Base-by-base conservation (phyloP, 441 rosid genomes). In the Breynia disticha region DNA sequence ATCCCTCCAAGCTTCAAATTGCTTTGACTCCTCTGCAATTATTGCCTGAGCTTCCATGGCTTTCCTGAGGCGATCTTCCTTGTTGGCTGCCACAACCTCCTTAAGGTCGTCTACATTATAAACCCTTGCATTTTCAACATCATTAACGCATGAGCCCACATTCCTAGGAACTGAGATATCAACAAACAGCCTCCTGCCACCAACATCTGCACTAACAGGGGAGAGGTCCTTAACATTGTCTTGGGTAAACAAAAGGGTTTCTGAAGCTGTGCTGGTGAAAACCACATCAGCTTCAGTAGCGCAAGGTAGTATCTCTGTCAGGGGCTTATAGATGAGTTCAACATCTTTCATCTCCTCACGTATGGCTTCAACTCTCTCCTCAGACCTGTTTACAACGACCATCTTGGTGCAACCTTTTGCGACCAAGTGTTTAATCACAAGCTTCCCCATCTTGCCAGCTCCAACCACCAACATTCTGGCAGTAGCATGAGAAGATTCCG, bases 371-470 rank as follows among this genome's bases (percentile, higher is more conserved):
- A 91, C 95, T 66, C 67, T 84, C 38, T 79, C 98, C 76, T 81
- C 95, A 10, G 75, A 69, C 65, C 96, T 71, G 74, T 90, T 87
- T 16, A 87, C 84, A 28, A 90, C 88, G 62, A 90, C 85, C 84
- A 90, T 78, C 65, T 68, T 76, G 6, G 70, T 81, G 79, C 96
- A 90, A 28, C 98, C 98, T 71, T 90, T 87, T 11, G 96, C 93
- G 43, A 68, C 95, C 79, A 90, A 72, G 78, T 90, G 98, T 62
- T 87, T 90, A 48, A 90, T 85, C 39, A 90, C 98, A 32, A 90
- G 95, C 81, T 83, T 90, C 57, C 98, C 98, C 98, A 90, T 87
- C 72, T 90, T 87, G 47, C 96, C 98, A 12, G 98, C 96, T 37
- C 98, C 98, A 55, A 90, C 64, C 2, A 90, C 93, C 69, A 87